A percentile compares a stretch with the other conserved stretches of the same genome.
Conservation (phyloP, 306 rosid genomes). For the Cercis canadensis region DNA sequence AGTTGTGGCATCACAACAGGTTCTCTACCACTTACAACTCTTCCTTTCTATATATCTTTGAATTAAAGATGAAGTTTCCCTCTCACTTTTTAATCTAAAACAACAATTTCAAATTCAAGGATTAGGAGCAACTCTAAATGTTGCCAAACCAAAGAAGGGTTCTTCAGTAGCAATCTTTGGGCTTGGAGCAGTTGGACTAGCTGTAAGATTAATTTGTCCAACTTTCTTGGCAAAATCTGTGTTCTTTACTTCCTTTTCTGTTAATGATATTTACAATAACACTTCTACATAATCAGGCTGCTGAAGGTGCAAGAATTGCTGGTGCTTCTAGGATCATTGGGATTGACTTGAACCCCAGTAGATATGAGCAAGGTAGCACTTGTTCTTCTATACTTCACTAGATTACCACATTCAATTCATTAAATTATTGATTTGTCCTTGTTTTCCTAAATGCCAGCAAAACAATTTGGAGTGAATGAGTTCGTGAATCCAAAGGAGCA, state of each 20-base stretch:
- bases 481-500: constrained; percentile 60
- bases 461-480: constrained; percentile 56
- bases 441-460: constrained; percentile 41
- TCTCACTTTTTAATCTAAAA: background rate
- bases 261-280: background rate
- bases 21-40: background rate
- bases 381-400: background rate
- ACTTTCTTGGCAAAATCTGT: background rate
- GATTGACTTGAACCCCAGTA: constrained; percentile 41
- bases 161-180: constrained; percentile 47
- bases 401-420: background rate
- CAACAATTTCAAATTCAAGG: constrained; percentile 24
- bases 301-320: constrained; percentile 55
- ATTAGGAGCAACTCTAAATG: constrained; percentile 52
- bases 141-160: constrained; percentile 50
- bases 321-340: constrained; percentile 52
- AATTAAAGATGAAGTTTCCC: background rate
- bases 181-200: constrained; percentile 50
- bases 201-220: constrained; percentile 40
- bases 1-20: constrained; percentile 56
- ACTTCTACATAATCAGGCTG: constrained; percentile 39
- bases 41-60: background rate
- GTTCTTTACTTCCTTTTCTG: background rate
- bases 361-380: constrained; percentile 48
- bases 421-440: background rate